Evolutionary conservation across 306 rosid genomes (phyloP).

Genomic region (Quercus aquifolioides): DNA sequence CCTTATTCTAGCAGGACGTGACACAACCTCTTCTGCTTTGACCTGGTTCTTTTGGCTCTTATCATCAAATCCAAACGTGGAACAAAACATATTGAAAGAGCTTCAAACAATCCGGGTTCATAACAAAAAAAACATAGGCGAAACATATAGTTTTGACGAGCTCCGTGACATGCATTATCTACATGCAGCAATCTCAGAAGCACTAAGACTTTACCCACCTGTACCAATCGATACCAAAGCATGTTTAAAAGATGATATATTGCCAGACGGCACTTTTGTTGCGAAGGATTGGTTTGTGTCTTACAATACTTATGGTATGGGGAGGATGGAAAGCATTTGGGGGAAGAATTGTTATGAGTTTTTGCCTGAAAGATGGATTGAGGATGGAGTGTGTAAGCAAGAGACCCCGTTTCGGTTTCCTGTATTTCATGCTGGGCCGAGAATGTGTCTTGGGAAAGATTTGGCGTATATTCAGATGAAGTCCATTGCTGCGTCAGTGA

Average conservation of each 20-base stretch:
- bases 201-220: constrained; percentile 66
- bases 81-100: constrained; percentile 18
- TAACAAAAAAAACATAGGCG: constrained; percentile 17
- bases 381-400: not conserved
- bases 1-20: constrained; percentile 19
- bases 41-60: constrained; percentile 76
- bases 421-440: constrained; percentile 68
- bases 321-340: constrained; percentile 75
- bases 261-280: constrained; percentile 61
- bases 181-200: constrained; percentile 17
- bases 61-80: constrained; percentile 32
- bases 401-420: constrained; percentile 60
- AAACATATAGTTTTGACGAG: constrained; percentile 40
- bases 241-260: constrained; percentile 39
- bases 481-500: constrained; percentile 55
- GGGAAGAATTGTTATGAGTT: constrained; percentile 37
- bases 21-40: constrained; percentile 65
- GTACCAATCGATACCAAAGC: constrained; percentile 52
- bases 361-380: too few relatives aligned
- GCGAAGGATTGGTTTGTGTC: constrained; percentile 48
- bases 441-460: constrained; percentile 72
- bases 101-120: constrained; percentile 21
- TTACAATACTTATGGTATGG: constrained; percentile 75
- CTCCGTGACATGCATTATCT: constrained; percentile 57
- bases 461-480: constrained; percentile 87